Evolutionary conservation across 179 eudicot species (phyloP), one percentile per base, ranked within the genome.

Genomic region (Corrigiola litoralis): DNA sequence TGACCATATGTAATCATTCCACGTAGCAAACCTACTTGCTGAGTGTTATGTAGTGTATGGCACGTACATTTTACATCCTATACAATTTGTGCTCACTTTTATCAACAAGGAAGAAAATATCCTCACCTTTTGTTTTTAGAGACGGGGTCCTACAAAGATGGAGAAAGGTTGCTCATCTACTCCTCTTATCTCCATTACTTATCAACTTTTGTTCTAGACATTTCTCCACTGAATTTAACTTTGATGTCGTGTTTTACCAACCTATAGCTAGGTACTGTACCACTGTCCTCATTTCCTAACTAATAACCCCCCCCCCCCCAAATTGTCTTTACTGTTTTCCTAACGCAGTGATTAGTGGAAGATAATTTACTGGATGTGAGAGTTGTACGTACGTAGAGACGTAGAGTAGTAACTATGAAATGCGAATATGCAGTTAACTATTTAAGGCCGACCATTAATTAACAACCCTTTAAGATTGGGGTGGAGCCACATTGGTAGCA

Each of bases 151-250:
- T 50, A 61, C 37, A 61, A 10, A 20, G 45, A 29, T 4, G 11
- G 21, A 31, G 41, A 32, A 18, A 36, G 69, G 33, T 54, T 40
- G 52, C 51, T 25, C 31, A 41, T 11, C 34, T 50, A 65, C 13
- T 34, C 50, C 20, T 37, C 73, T 61, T 51, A 69, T 61, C 42
- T 58, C 18, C 51, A 21, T 56, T 31, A 21, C 70, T 69, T 69
- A 61, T 61, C 73, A 69, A 33, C 20, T 34, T 7, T 56, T 34
- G 33, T 48, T 51, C 61, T 54, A 50, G 45, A 50, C 67, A 51
- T 29, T 69, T 69, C 61, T 60, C 21, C 36, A 38, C n/a, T n/a
- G n/a, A n/a, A 28, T n/a, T 24, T 13, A 21, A 47, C 12, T 17
- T 34, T 46, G 18, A 47, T 41, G 61, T 47, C 4, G 21, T 32